A percentile compares a stretch with the other conserved stretches of the same genome.
phyloP scores from a whole-genome alignment of 1,284 basidiomycete species.

The Tilletia caries region DNA sequence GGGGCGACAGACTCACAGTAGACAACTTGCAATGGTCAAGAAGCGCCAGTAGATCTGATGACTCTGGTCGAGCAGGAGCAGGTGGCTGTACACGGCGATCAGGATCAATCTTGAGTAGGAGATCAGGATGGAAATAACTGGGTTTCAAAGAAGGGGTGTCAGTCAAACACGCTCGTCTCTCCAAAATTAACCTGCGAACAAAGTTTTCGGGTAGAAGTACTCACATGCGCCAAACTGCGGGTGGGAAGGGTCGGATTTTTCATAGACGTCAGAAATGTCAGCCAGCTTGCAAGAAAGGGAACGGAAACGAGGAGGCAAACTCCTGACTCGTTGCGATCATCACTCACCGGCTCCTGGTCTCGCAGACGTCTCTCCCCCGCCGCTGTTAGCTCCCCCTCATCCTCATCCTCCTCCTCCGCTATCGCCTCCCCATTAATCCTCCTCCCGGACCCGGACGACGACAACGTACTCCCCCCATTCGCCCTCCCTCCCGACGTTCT shows the following conservation, averaged over 20 bases:
- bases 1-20: slow-evolving; percentile 18
- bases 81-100: slow-evolving; percentile 49
- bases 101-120: slow-evolving; percentile 46
- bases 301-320: no score
- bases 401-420: neutral
- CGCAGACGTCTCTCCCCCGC: neutral
- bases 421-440: neutral
- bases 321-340: no score
- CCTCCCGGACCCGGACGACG: neutral
- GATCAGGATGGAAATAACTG: slow-evolving; percentile 36
- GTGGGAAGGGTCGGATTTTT: neutral
- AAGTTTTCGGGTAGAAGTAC: neutral
- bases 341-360: slow-evolving; percentile 21
- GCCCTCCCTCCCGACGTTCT: no score
- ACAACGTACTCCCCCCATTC: neutral
- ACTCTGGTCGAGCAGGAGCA: slow-evolving; percentile 47
- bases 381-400: neutral
- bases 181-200: no score
- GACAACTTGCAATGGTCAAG: slow-evolving; percentile 46
- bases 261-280: neutral
- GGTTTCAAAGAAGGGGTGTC: neutral
- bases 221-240: neutral
- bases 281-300: no score
- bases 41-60: slow-evolving; percentile 52
- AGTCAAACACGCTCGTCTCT: no score